These are phyloP conservation scores for Agroathelia rolfsii DNA, from an alignment of 1,284 basidiomycete genomes.

Conservation along the genomic window DNA sequence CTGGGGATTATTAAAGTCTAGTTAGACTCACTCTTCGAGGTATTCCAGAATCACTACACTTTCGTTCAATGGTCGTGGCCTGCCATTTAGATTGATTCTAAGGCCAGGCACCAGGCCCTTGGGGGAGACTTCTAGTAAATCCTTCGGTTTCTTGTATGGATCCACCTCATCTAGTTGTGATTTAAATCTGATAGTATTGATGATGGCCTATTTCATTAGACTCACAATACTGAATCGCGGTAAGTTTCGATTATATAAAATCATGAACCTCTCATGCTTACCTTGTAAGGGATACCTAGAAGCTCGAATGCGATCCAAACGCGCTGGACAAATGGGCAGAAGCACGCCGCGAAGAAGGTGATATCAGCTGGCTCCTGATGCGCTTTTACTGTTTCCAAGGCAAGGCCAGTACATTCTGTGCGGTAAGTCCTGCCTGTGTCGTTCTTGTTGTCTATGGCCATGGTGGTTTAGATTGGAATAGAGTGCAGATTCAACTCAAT, in stretches of 20 bases:
- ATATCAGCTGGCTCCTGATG: constrained; percentile 19
- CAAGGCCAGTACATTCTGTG: constrained; percentile 27
- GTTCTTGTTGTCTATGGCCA: not conserved
- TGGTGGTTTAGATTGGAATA: too few relatives aligned
- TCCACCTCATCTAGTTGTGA: constrained; percentile 57
- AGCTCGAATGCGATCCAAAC: constrained; percentile 33
- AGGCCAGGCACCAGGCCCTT: constrained; percentile 73
- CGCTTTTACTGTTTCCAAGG: constrained; percentile 24
- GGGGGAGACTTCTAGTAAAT: constrained; percentile 69
- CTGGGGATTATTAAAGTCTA: too few relatives aligned
- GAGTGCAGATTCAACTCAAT: too few relatives aligned
- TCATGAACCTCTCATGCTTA: constrained; percentile 6
- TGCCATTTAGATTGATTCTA: constrained; percentile 39
- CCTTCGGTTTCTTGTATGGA: constrained; percentile 71
- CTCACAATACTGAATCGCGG: constrained; percentile 26
- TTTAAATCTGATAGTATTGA: not conserved
- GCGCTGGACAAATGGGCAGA: constrained; percentile 37
- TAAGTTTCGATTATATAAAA: constrained; percentile 1
- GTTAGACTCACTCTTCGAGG: constrained; percentile 51
- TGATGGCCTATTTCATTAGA: constrained; percentile 5
- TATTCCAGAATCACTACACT: constrained; percentile 68
- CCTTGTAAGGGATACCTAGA: constrained; percentile 26
- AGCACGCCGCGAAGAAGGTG: constrained; percentile 29
- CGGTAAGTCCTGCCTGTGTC: constrained; percentile 21
- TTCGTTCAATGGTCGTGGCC: constrained; percentile 53